Evolutionary conservation across 805 yeast genomes (phyloP), one percentile per base, ranked within the genome.

Genomic region (Candida ovalis): DNA sequence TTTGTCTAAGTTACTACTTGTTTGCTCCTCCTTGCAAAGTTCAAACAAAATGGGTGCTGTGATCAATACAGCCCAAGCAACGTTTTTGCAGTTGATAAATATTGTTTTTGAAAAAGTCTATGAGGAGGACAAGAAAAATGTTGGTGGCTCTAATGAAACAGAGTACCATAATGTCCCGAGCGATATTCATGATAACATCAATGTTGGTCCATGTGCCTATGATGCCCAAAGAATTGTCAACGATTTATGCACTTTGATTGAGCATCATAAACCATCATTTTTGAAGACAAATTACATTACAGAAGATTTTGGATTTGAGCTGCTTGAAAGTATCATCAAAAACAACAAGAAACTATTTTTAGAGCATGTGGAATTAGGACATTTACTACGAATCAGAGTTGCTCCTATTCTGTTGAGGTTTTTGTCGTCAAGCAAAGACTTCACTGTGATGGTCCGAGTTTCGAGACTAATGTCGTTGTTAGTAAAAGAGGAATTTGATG

Each of bases 21-120:
- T 92, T 2, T 88, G 96, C 61, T 77, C 94, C 0, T 76, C 81
- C 30, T 72, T 94, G 43, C 90, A 88, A 48, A 70, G 80, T 13
- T 75, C 81, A 13, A 85, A 81, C 51, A 85, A 86, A 56, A 77
- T 83, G 4, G 80, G 86, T 0, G 87, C 88, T 56, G 96, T 94
- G 4, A 75, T 81, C 13, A 91, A 90, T 58, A 88, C 98, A 0
- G 97, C 98, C 0, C 82, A 88, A 43, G 99, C 98, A 2, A 89
- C 98, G 3, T 75, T 90, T 41, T 95, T 90, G 53, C 98, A 94
- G 63, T 68, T 94, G 39, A 76, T 90, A 40, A 80, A 86, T 33
- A 80, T 86, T 27, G 77, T 90, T 0, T 92, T 86, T 64, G 98
- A 92, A 47, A 75, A 80, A 60, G 75, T 81, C 42, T 54, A 62